Evolutionary conservation across 768 basidiomycete species (phyloP), one percentile per base, ranked within the genome.

Genomic region (Cubamyces sp.): DNA sequence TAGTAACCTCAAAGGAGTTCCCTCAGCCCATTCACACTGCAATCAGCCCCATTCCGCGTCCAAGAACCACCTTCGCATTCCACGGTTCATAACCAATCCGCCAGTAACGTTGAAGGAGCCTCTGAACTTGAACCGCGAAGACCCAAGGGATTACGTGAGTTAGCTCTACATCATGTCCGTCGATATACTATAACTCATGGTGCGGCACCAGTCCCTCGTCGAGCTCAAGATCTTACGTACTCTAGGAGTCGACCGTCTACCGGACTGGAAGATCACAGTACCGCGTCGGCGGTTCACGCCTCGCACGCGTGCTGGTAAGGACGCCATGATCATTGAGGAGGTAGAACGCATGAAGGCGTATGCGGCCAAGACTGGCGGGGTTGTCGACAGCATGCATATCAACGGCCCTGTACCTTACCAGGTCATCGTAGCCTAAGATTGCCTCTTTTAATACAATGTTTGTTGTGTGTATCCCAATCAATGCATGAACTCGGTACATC

Each of bases 21-120:
- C 42, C 16, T 3, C 6, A 12, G 40, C 8, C 37, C 12, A 45
- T 3, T 5, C 5, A 3, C 11, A 2, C 23, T 7, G 3, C 21
- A 8, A 3, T 12, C 34, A 67, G 68, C 68, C 68, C n/a, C 76
- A 77, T 62, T 73, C 75, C 1, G 75, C 76, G 15, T 75, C 73
- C 1, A 73, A 69, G 64, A 77, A 77, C 65, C 64, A 72, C 46
- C 64, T 72, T 0, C 74, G 76, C 15, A 66, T 69, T 7, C 74
- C 73, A 6, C 70, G 77, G 2, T 71, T 78, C 54, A 76, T 78
- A 59, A 77, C 77, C 0, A 78, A 77, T 54, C 77, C 77, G 5
- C 73, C 77, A 1, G 73, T 77, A 0, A 68, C 70, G 7, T 64
- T 77, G 21, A 71, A 70, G 37, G 70, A 70, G 51, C 75, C 77